Evolutionary conservation across 805 yeast species (phyloP).

Genomic region (Yamadazyma sp.): DNA sequence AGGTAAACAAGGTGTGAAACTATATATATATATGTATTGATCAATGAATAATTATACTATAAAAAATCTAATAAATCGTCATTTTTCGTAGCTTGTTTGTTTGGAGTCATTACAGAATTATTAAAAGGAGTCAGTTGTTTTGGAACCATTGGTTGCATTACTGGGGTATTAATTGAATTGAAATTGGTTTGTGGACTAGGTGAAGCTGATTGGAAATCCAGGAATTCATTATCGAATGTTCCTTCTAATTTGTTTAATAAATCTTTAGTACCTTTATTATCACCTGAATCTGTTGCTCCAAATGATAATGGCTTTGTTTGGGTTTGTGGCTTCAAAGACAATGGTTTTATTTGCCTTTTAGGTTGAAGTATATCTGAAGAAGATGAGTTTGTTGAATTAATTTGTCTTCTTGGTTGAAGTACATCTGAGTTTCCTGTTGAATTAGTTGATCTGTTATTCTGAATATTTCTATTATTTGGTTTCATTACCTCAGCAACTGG

Average conservation of each 20-base stretch:
- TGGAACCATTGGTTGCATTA: constrained; percentile 7
- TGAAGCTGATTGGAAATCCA: constrained; percentile 15
- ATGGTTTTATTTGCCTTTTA: constrained; percentile 10
- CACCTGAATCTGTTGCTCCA: constrained; percentile 20
- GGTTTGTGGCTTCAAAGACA: constrained; percentile 6
- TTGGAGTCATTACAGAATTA: constrained; percentile 8
- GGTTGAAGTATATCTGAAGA: constrained; percentile 5
- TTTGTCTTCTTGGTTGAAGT: too few relatives aligned
- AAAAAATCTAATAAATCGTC: constrained; percentile 7
- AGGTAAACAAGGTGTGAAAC: not conserved
- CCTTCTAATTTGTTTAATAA: constrained; percentile 24
- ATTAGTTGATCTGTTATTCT: not conserved
- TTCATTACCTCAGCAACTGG: constrained; percentile 19
- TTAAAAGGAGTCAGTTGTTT: constrained; percentile 12
- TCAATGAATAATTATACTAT: too few relatives aligned
- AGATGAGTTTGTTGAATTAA: constrained; percentile 7
- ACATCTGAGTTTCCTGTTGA: constrained; percentile 8
- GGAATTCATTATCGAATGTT: constrained; percentile 16
- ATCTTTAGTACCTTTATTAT: constrained; percentile 14
- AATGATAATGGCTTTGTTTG: constrained; percentile 13
- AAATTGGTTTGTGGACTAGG: constrained; percentile 5
- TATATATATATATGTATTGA: not conserved
- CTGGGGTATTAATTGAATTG: not conserved
- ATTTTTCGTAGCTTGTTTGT: not conserved
- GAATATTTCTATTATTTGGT: constrained; percentile 12